A percentile compares a stretch with the other conserved stretches of the same genome.
These are phyloP conservation scores for Coffea canephora DNA, from an alignment of 257 asterid species.

Conservation along the genomic window DNA sequence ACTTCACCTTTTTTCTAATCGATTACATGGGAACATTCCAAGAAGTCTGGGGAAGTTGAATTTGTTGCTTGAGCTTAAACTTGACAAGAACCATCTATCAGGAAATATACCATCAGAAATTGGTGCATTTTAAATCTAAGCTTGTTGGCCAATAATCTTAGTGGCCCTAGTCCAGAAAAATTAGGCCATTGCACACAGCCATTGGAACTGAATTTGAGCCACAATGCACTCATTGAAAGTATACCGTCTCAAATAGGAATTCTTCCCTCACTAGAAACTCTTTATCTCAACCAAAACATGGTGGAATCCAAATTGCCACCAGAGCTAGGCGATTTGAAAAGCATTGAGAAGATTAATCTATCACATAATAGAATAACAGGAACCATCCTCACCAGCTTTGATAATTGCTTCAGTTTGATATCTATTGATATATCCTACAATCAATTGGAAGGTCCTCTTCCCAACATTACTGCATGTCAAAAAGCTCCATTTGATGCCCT, in stretches of 20 bases:
- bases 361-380: conserved; percentile 38
- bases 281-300: conserved; percentile 33
- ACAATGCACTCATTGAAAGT: conserved; percentile 13
- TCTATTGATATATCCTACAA: too few relatives aligned
- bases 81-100: conserved; percentile 27
- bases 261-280: conserved; percentile 8
- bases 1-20: conserved; percentile 31
- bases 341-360: conserved; percentile 25
- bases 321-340: neutral
- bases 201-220: conserved; percentile 26
- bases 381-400: conserved; percentile 3
- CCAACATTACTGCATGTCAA: too few relatives aligned
- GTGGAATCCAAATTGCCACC: too few relatives aligned
- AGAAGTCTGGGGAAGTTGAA: conserved; percentile 24
- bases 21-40: conserved; percentile 27
- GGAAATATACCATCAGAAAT: conserved; percentile 29
- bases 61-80: conserved; percentile 14
- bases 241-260: conserved; percentile 34
- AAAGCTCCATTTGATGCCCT: too few relatives aligned
- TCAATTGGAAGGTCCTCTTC: too few relatives aligned
- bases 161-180: too few relatives aligned
- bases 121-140: neutral
- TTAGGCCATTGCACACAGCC: too few relatives aligned
- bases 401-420: too few relatives aligned
- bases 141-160: too few relatives aligned